These are phyloP conservation scores for Penicillium hesseltinei DNA, from an alignment of 2,329 filamentous ascomycete genomes.

Conservation along the genomic window DNA sequence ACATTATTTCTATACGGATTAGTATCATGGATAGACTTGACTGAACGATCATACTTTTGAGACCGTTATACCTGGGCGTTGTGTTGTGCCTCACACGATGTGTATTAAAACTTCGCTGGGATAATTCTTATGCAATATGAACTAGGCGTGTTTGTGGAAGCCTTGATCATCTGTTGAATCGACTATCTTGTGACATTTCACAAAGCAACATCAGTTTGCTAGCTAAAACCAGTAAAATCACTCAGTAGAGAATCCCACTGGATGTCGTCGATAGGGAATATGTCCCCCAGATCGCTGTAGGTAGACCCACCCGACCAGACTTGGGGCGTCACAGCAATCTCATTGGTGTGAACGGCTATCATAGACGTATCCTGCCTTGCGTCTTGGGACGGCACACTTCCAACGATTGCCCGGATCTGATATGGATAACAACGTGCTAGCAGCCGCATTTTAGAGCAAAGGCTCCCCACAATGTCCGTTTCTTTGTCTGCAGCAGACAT, in stretches of 20 bases:
- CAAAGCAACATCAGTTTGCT: background rate
- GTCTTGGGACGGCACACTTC: background rate
- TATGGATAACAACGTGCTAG: background rate
- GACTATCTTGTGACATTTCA: background rate
- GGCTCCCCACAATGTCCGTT: background rate
- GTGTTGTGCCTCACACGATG: background rate
- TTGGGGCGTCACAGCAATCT: background rate
- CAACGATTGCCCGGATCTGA: background rate
- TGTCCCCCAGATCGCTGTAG: background rate
- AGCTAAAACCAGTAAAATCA: background rate
- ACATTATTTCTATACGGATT: background rate
- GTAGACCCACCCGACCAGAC: background rate
- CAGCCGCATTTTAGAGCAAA: background rate
- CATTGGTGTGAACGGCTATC: background rate
- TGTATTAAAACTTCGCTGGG: background rate
- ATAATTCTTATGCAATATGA: background rate
- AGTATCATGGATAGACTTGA: background rate
- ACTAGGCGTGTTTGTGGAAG: background rate
- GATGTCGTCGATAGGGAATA: background rate
- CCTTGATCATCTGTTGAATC: background rate
- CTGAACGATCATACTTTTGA: background rate
- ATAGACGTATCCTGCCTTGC: background rate
- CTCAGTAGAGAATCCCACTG: background rate
- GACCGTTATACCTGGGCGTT: background rate
- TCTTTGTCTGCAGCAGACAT: background rate